Evolutionary conservation across 768 basidiomycete genomes (phyloP).

Genomic region (Dioszegia aurantiaca): DNA sequence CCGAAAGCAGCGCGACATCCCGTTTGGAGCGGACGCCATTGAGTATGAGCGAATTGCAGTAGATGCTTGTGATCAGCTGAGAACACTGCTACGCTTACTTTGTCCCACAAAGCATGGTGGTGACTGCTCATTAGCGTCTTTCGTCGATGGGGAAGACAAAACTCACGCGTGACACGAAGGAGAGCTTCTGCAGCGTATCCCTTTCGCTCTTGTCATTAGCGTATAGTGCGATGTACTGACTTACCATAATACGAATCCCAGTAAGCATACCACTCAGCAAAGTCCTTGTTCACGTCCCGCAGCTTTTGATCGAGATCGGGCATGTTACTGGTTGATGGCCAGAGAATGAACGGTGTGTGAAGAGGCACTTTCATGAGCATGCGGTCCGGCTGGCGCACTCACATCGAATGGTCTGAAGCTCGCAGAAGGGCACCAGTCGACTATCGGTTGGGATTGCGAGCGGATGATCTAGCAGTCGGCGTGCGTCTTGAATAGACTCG

Average conservation of each 20-base stretch:
- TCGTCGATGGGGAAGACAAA: neutral
- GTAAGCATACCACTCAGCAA: constrained; percentile 32
- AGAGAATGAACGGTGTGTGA: constrained; percentile 32
- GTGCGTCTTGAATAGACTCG: constrained; percentile 12
- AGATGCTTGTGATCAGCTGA: constrained; percentile 20
- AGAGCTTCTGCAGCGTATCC: constrained; percentile 19
- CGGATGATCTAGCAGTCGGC: constrained; percentile 20
- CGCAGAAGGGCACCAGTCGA: constrained; percentile 34
- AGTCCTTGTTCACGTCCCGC: constrained; percentile 15
- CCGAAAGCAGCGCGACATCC: constrained; percentile 33
- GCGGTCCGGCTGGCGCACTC: neutral
- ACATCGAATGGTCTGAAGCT: constrained; percentile 21
- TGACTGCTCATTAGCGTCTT: constrained; percentile 27
- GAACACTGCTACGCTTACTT: constrained; percentile 3
- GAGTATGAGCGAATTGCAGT: constrained; percentile 36
- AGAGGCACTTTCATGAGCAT: constrained; percentile 21
- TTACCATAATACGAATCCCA: constrained; percentile 38
- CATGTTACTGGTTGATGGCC: constrained; percentile 20
- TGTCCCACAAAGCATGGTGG: constrained; percentile 26
- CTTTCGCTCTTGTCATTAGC: constrained; percentile 7
- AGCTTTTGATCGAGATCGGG: constrained; percentile 39
- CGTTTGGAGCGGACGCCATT: constrained; percentile 32
- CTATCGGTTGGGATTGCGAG: constrained; percentile 26
- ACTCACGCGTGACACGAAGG: constrained; percentile 34
- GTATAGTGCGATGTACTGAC: neutral